phyloP scores from a whole-genome alignment of 106 monocot species.

The Allium cepa region DNA sequence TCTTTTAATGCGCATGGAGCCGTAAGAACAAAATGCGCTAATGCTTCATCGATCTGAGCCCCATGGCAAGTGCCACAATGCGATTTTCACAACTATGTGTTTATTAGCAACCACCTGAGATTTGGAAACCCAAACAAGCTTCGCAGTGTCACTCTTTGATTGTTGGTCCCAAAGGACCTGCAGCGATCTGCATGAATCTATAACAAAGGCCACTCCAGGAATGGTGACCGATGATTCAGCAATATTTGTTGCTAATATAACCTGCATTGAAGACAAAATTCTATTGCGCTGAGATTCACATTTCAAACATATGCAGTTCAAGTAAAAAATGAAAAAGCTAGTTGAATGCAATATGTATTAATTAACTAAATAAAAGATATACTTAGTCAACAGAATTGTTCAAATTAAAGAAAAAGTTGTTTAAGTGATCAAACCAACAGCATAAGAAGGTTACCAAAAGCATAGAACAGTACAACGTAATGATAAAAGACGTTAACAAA shows the following conservation, averaged over 20 bases:
- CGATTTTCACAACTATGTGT: too few relatives aligned
- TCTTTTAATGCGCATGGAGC: too few relatives aligned
- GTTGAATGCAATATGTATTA: neutral
- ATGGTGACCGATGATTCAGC: constrained; percentile 94
- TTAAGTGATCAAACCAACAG: too few relatives aligned
- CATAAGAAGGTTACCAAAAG: too few relatives aligned
- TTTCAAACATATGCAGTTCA: neutral
- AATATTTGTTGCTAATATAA: constrained; percentile 88
- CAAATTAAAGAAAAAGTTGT: too few relatives aligned
- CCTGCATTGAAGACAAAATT: constrained; percentile 28
- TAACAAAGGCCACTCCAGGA: constrained; percentile 75
- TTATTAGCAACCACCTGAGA: constrained; percentile 57
- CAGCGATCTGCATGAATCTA: constrained; percentile 82
- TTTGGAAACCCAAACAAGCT: constrained; percentile 85
- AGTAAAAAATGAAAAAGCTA: neutral
- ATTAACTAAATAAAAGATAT: too few relatives aligned
- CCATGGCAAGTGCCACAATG: too few relatives aligned
- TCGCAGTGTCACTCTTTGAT: constrained; percentile 49
- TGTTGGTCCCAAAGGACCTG: constrained; percentile 65
- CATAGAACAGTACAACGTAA: too few relatives aligned
- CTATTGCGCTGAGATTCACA: neutral
- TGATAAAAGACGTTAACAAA: too few relatives aligned
- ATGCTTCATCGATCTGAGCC: too few relatives aligned
- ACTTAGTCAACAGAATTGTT: too few relatives aligned
- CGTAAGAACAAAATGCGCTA: too few relatives aligned